phyloP scores from a whole-genome alignment of 2,329 filamentous ascomycete genomes.

The Neofusicoccum cordaticola region DNA sequence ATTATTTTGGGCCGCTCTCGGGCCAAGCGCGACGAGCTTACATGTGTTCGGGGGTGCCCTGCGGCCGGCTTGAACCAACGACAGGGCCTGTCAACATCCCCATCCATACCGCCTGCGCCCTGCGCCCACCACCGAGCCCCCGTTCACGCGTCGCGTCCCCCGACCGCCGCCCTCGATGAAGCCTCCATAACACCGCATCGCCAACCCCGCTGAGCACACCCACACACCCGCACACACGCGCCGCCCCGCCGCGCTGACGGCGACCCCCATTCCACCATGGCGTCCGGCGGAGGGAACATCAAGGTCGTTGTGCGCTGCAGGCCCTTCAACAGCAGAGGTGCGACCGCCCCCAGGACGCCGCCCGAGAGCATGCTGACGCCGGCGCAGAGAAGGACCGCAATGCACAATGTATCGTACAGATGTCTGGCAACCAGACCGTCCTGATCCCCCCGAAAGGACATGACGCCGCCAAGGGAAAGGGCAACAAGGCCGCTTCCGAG shows the following conservation, averaged over 20 bases:
- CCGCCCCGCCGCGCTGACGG: slow-evolving; percentile 11
- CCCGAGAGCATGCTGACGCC: slow-evolving; percentile 17
- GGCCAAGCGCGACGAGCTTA: slow-evolving; percentile 11
- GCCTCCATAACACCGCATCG: slow-evolving; percentile 6
- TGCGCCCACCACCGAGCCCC: slow-evolving; percentile 2
- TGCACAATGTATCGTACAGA: slow-evolving; percentile 95
- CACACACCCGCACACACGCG: neutral
- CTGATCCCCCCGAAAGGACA: slow-evolving; percentile 66
- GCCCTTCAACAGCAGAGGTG: slow-evolving; percentile 94
- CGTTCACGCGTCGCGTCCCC: slow-evolving; percentile 2
- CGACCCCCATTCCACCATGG: slow-evolving; percentile 48
- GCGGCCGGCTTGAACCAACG: neutral
- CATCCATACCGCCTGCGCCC: neutral
- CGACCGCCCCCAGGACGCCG: slow-evolving; percentile 22
- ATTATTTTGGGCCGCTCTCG: slow-evolving; percentile 5
- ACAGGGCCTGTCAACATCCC: slow-evolving; percentile 14
- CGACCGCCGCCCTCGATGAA: slow-evolving; percentile 15
- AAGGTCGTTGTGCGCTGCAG: slow-evolving; percentile 98
- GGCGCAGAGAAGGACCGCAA: slow-evolving; percentile 79
- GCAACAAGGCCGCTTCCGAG: slow-evolving; percentile 60
- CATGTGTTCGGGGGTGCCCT: neutral
- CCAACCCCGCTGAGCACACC: neutral
- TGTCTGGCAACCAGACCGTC: slow-evolving; percentile 90
- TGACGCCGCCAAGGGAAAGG: slow-evolving; percentile 58
- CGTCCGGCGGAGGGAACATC: slow-evolving; percentile 87